Evolutionary conservation across 2,329 filamentous ascomycete genomes (phyloP).

Genomic region (Aspergillus uvarum): DNA sequence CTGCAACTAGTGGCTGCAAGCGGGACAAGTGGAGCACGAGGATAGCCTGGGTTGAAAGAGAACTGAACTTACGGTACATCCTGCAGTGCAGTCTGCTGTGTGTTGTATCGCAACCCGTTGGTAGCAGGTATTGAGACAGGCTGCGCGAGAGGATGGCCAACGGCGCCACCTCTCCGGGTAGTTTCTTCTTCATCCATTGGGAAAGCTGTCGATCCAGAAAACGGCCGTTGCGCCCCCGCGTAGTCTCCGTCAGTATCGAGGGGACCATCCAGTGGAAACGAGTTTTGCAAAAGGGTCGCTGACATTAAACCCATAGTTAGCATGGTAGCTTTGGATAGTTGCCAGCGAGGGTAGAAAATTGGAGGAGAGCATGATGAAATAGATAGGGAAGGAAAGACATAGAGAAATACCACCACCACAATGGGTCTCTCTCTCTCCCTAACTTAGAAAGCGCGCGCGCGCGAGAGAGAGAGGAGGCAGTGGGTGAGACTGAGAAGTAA

Average conservation of each 20-base stretch:
- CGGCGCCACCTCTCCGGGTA: conserved; percentile 51
- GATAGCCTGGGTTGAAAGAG: conserved; percentile 41
- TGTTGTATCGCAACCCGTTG: conserved; percentile 53
- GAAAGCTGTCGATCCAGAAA: conserved; percentile 36
- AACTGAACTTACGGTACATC: conserved; percentile 59
- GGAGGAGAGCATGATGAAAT: conserved; percentile 10
- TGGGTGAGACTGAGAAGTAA: too few species aligned
- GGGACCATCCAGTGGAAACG: conserved; percentile 40
- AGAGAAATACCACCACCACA: neutral
- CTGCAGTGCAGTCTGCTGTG: conserved; percentile 52
- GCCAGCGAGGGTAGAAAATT: neutral
- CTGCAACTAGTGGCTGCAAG: conserved; percentile 33
- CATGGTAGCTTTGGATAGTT: conserved; percentile 14
- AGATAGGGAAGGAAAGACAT: conserved; percentile 28
- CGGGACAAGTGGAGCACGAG: conserved; percentile 32
- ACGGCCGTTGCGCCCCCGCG: conserved; percentile 36
- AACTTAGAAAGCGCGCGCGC: neutral
- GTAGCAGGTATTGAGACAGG: conserved; percentile 47
- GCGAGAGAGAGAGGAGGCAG: neutral
- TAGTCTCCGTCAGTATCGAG: conserved; percentile 43
- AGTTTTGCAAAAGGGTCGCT: conserved; percentile 38
- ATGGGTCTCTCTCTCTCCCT: neutral
- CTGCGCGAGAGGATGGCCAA: conserved; percentile 48
- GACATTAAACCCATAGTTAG: conserved; percentile 25
- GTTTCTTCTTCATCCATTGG: conserved; percentile 47